phyloP scores from a whole-genome alignment of 805 yeast species.

The Blastobotrys americana region DNA sequence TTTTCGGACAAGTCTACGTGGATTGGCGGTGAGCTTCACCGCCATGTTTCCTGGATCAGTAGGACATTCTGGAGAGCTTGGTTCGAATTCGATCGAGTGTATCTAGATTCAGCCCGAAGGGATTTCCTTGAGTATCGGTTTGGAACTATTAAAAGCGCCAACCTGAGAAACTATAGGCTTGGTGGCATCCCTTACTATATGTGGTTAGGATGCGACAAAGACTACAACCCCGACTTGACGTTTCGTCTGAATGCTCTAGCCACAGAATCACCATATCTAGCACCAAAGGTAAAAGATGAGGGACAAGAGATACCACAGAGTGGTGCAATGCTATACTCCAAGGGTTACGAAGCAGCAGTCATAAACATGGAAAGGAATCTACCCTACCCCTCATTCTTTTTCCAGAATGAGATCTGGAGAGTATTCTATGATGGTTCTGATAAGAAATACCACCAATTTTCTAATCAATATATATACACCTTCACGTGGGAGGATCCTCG shows the following conservation, averaged over 20 bases:
- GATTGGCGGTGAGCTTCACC: constrained; percentile 61
- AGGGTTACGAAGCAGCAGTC: constrained; percentile 74
- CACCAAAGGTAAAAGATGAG: constrained; percentile 40
- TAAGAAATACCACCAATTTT: constrained; percentile 62
- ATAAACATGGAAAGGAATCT: constrained; percentile 52
- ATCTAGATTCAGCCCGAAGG: constrained; percentile 71
- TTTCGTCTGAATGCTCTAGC: constrained; percentile 61
- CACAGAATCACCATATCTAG: constrained; percentile 74
- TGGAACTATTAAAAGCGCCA: constrained; percentile 72
- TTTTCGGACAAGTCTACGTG: constrained; percentile 64
- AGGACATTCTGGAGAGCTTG: constrained; percentile 81
- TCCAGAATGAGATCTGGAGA: constrained; percentile 71
- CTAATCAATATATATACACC: constrained; percentile 74
- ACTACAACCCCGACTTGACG: constrained; percentile 40
- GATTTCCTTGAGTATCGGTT: constrained; percentile 76
- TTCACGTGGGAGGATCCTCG: constrained; percentile 90
- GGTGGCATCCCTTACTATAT: constrained; percentile 78
- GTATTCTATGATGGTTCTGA: constrained; percentile 70
- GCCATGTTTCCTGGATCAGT: constrained; percentile 70
- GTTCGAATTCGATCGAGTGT: constrained; percentile 81
- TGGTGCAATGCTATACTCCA: constrained; percentile 28
- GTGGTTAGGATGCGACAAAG: constrained; percentile 72
- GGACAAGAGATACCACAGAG: constrained; percentile 13
- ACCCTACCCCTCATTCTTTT: constrained; percentile 75
- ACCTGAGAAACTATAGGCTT: constrained; percentile 53